Evolutionary conservation across 306 rosid species (phyloP).

Genomic region (Styphnolobium japonicum): DNA sequence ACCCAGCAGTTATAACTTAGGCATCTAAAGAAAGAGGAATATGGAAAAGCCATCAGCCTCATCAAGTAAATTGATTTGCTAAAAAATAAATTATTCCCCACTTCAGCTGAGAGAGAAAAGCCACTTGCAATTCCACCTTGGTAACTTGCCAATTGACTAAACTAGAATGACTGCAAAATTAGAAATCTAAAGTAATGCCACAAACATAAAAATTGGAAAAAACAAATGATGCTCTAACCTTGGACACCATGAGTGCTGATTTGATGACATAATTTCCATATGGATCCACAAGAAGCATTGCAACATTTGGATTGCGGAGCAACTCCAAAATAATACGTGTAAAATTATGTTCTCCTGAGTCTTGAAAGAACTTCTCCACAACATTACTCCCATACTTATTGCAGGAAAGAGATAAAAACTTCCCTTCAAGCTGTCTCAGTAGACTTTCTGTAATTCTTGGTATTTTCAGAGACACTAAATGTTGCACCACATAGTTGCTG

Average conservation of each 20-base stretch:
- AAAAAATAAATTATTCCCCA: neutral
- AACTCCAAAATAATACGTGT: conserved; percentile 34
- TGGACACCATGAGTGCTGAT: conserved; percentile 39
- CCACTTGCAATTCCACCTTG: neutral
- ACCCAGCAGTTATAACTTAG: neutral
- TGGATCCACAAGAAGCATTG: conserved; percentile 44
- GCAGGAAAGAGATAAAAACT: conserved; percentile 35
- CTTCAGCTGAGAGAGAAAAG: neutral
- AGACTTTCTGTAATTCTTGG: conserved; percentile 25
- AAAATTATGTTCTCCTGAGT: conserved; percentile 22
- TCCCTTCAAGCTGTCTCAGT: conserved; percentile 36
- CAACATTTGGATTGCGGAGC: conserved; percentile 14
- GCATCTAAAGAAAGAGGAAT: neutral
- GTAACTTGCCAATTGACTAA: neutral
- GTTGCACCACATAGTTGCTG: conserved; percentile 67
- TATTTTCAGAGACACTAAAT: conserved; percentile 31
- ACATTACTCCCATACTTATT: conserved; percentile 60
- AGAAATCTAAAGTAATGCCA: neutral
- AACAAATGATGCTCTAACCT: conserved; percentile 30
- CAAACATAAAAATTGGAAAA: neutral
- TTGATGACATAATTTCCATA: conserved; percentile 58
- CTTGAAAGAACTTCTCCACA: conserved; percentile 51
- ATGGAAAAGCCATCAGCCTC: neutral
- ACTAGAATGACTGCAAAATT: neutral
- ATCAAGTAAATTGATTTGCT: neutral